phyloP scores from a whole-genome alignment of 129 eudicot species.

The Saussurea involucrata region DNA sequence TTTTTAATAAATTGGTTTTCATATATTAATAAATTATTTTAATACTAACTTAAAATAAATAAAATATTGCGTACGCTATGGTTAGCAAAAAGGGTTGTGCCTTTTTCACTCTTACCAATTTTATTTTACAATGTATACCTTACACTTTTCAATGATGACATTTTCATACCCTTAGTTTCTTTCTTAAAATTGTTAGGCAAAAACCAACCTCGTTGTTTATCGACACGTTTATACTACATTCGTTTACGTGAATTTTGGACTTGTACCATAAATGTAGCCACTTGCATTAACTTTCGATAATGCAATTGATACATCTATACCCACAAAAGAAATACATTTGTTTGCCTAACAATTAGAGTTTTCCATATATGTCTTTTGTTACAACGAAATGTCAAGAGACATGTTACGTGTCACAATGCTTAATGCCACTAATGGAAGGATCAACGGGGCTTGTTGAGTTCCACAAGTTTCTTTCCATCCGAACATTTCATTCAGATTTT shows the following conservation, averaged over 20 bases:
- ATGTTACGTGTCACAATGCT: slow-evolving; percentile 5
- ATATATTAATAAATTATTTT: not conserved
- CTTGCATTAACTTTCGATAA: not conserved
- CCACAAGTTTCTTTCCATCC: not conserved
- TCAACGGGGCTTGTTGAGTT: not conserved
- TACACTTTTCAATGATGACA: not conserved
- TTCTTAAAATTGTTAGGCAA: not conserved
- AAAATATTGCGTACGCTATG: not conserved
- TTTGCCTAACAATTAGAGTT: not conserved
- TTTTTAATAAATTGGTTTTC: not conserved
- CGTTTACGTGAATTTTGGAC: not conserved
- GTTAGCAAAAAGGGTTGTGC: not conserved
- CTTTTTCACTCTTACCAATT: not conserved
- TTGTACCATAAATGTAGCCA: not conserved
- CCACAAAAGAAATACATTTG: not conserved
- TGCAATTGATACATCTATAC: slow-evolving; percentile 4
- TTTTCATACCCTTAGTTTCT: not conserved
- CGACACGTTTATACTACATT: not conserved
- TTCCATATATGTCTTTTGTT: not conserved
- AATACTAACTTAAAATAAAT: not conserved
- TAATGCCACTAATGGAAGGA: not conserved
- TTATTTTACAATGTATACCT: not conserved
- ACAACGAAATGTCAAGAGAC: slow-evolving; percentile 1
- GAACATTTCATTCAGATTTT: not conserved
- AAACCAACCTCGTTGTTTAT: not conserved